These are phyloP conservation scores for Amanita phalloides DNA, from an alignment of 768 basidiomycete genomes.

Conservation along the genomic window DNA sequence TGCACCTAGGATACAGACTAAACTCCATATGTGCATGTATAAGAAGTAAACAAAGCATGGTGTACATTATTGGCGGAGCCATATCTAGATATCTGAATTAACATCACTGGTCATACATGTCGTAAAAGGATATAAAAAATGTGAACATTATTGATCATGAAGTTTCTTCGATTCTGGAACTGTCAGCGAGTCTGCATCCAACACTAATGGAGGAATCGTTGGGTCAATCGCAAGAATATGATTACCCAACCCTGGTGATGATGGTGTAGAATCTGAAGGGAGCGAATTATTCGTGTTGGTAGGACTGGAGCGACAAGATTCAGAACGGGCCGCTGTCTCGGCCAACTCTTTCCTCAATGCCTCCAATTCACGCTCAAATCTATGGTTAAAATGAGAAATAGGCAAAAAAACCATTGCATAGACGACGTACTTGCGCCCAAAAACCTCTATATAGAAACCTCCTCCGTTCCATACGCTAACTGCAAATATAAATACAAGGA, in stretches of 20 bases:
- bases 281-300: conserved; percentile 33
- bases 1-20: not conserved
- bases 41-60: not conserved
- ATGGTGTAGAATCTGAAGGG: conserved; percentile 18
- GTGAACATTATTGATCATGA: conserved; percentile 11
- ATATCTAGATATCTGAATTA: not conserved
- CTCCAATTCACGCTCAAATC: conserved; percentile 90
- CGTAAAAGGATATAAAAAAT: not conserved
- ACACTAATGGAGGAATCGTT: conserved; percentile 15
- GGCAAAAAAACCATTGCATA: conserved; percentile 2
- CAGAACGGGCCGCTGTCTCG: conserved; percentile 40
- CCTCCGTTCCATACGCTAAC: conserved; percentile 96
- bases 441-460: conserved; percentile 93
- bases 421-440: conserved; percentile 79
- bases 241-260: not conserved
- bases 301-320: conserved; percentile 42
- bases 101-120: conserved; percentile 6
- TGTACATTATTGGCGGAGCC: not conserved
- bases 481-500: conserved; percentile 70
- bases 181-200: conserved; percentile 13
- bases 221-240: not conserved
- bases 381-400: conserved; percentile 18
- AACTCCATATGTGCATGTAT: not conserved
- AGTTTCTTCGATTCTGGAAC: conserved; percentile 17
- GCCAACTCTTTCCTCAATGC: conserved; percentile 85